Conservation (phyloP, 2,329 filamentous ascomycete genomes). For the Calonectria naviculata region DNA sequence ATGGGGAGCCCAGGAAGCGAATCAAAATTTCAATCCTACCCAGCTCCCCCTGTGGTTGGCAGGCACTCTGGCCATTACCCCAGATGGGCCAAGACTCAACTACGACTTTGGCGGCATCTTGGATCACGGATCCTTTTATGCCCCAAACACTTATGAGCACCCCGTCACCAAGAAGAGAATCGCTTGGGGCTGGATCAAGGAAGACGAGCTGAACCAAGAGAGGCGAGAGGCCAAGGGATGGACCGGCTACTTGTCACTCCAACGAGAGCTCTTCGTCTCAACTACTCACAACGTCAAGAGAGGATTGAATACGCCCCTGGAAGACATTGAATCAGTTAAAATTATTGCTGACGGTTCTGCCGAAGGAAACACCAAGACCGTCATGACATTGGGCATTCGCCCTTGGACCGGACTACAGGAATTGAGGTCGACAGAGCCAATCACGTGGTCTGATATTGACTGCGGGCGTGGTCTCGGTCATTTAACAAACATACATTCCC, state of each 20-base stretch:
- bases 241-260: conserved; percentile 60
- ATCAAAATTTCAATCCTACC: not conserved
- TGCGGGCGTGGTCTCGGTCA: not conserved
- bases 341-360: not conserved
- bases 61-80: conserved; percentile 40
- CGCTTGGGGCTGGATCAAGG: conserved; percentile 61
- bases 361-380: conserved; percentile 40
- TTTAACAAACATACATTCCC: conserved; percentile 6
- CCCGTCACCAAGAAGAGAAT: conserved; percentile 52
- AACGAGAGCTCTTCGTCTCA: conserved; percentile 54
- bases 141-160: conserved; percentile 60
- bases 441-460: conserved; percentile 22
- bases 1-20: conserved; percentile 11
- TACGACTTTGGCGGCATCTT: conserved; percentile 56
- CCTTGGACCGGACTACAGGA: conserved; percentile 32
- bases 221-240: conserved; percentile 58
- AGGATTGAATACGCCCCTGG: conserved; percentile 48
- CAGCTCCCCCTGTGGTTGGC: conserved; percentile 53
- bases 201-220: conserved; percentile 59
- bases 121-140: conserved; percentile 61
- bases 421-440: conserved; percentile 29
- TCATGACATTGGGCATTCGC: conserved; percentile 57
- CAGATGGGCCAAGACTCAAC: conserved; percentile 35
- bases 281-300: conserved; percentile 49
- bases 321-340: conserved; percentile 55